These are phyloP conservation scores for Aspergillus campestris DNA, from an alignment of 495 filamentous ascomycete species.

Conservation along the genomic window DNA sequence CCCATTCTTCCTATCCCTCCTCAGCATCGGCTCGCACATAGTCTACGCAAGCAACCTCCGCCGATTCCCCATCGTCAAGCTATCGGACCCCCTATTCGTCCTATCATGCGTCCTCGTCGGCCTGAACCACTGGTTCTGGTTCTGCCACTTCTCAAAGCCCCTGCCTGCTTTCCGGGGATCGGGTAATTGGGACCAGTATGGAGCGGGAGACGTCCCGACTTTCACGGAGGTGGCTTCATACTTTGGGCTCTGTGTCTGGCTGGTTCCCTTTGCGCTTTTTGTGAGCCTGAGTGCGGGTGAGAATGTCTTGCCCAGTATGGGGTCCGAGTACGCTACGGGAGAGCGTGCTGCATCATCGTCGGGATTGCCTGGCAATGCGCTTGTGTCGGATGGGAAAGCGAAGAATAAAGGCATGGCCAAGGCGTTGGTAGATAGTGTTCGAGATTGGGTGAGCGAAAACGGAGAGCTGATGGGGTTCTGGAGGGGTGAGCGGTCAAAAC, in stretches of 20 bases:
- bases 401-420: conserved; percentile 83
- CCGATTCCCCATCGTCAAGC: conserved; percentile 78
- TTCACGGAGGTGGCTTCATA: conserved; percentile 96
- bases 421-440: conserved; percentile 69
- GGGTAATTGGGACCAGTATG: conserved; percentile 41
- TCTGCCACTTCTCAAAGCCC: conserved; percentile 75
- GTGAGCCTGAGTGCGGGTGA: conserved; percentile 88
- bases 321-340: conserved; percentile 55
- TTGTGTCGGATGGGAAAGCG: conserved; percentile 37
- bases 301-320: conserved; percentile 87
- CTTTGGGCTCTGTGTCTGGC: conserved; percentile 94
- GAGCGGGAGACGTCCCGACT: conserved; percentile 53
- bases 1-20: conserved; percentile 59
- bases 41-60: conserved; percentile 87
- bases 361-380: conserved; percentile 24
- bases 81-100: conserved; percentile 83
- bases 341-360: conserved; percentile 42
- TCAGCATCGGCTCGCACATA: conserved; percentile 75
- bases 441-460: conserved; percentile 64
- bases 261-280: conserved; percentile 92
- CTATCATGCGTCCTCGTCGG: conserved; percentile 78
- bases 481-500: conserved; percentile 44
- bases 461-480: conserved; percentile 64
- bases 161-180: conserved; percentile 18
- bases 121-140: conserved; percentile 95